Evolutionary conservation across 805 yeast genomes (phyloP), one percentile per base, ranked within the genome.

Genomic region (Wickerhamomyces kurtzmanii): DNA sequence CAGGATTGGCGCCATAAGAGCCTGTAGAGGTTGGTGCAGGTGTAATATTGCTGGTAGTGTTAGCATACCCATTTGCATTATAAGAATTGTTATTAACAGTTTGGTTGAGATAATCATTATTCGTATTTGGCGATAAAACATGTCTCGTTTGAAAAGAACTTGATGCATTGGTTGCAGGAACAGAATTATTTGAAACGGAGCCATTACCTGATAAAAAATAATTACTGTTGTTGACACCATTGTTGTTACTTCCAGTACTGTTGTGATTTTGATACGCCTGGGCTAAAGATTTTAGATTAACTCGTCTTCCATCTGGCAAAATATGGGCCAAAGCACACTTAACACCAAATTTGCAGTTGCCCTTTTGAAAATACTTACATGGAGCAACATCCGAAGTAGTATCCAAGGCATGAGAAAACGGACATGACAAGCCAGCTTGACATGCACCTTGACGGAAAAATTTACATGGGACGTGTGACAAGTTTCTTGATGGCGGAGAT

Each of bases 391-490:
- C 75, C 20, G 59, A 45, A 3, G 61, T 59, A 30, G 55, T 56
- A 27, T 65, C 65, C 28, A 71, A 47, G 26, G 79, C 65, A 51
- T 89, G 98, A 19, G 91, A 76, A 49, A 89, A 89, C 2, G 96
- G 96, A 52, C 98, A 89, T 1, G 89, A 65, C 28, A 61, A 64
- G 9, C 97, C 97, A 2, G 97, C 97, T 53, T 87, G 96, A 53
- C 98, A 89, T 12, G 82, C 73, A 1, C 97, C 96, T 51, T 87
- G 96, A 32, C 72, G 65, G 53, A 65, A 89, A 60, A 89, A 89
- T 58, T 89, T 89, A 55, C 98, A 89, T 3, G 98, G 98, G 17
- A 89, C 97, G 53, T 89, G 98, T 26, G 93, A n/a, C n/a, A n/a
- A n/a, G n/a, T n/a, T n/a, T n/a, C n/a, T n/a, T n/a, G n/a, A n/a